Conservation (phyloP, 2,329 filamentous ascomycete genomes). For the Leptosphaerulina australis region DNA sequence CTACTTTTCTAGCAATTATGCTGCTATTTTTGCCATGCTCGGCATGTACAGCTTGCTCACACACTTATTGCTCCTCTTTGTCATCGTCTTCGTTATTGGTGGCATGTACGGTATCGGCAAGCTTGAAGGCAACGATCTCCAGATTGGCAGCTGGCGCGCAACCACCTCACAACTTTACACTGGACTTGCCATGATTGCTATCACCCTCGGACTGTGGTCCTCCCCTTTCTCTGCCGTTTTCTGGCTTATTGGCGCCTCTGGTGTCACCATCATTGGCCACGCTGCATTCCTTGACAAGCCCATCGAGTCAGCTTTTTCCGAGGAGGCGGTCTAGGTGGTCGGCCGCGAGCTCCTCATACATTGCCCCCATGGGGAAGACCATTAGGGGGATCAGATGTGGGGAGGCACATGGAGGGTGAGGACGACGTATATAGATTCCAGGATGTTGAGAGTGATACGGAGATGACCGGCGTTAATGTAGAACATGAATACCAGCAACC, state of each 20-base stretch:
- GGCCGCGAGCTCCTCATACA: slow-evolving; percentile 94
- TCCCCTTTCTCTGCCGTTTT: slow-evolving; percentile 84
- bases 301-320: slow-evolving; percentile 99
- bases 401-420: slow-evolving; percentile 57
- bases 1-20: slow-evolving; percentile 99
- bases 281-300: slow-evolving; percentile 97
- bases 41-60: slow-evolving; percentile 93
- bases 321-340: slow-evolving; percentile 99
- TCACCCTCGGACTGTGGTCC: slow-evolving; percentile 84
- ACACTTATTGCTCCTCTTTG: slow-evolving; percentile 85
- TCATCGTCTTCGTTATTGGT: slow-evolving; percentile 83
- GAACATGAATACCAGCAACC: slow-evolving; percentile 47
- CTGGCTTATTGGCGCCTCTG: slow-evolving; percentile 95
- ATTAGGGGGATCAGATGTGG: slow-evolving; percentile 73
- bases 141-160: slow-evolving; percentile 80
- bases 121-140: slow-evolving; percentile 85
- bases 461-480: slow-evolving; percentile 54
- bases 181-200: slow-evolving; percentile 77
- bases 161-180: slow-evolving; percentile 96
- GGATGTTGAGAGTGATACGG: slow-evolving; percentile 65
- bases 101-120: slow-evolving; percentile 93
- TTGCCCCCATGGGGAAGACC: slow-evolving; percentile 99
- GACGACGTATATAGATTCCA: slow-evolving; percentile 62
- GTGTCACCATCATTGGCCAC: slow-evolving; percentile 92
- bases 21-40: slow-evolving; percentile 90